Evolutionary conservation across 148 eudicot genomes (phyloP).

Genomic region (Rhododendron williamsianum): DNA sequence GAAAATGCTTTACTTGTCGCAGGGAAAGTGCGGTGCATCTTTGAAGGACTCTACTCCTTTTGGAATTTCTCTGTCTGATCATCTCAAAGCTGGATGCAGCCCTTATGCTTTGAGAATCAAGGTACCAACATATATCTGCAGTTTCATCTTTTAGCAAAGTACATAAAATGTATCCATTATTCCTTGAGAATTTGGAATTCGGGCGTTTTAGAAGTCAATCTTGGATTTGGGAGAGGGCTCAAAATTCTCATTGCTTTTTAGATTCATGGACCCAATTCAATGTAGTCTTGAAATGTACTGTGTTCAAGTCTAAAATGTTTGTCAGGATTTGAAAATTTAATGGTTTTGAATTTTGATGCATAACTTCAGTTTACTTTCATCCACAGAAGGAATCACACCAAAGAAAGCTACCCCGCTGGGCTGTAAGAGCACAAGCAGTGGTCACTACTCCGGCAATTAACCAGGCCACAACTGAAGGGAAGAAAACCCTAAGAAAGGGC

Average conservation of each 20-base stretch:
- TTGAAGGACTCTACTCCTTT: conserved; percentile 51
- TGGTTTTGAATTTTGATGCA: not conserved
- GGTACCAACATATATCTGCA: conserved; percentile 26
- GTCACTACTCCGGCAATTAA: conserved; percentile 50
- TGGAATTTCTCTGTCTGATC: conserved; percentile 46
- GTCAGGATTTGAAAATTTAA: not conserved
- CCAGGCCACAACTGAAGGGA: conserved; percentile 35
- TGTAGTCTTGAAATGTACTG: not conserved
- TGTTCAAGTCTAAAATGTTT: not conserved
- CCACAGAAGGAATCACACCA: not conserved
- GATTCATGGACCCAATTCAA: not conserved
- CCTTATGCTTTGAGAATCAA: conserved; percentile 39
- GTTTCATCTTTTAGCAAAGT: not conserved
- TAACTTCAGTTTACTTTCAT: not conserved
- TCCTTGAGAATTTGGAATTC: not conserved
- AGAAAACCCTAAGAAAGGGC: conserved; percentile 83
- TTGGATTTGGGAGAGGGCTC: not conserved
- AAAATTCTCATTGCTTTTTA: not conserved
- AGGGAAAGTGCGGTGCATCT: conserved; percentile 38
- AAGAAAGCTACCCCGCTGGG: not conserved
- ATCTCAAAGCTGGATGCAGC: conserved; percentile 40
- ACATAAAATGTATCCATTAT: not conserved
- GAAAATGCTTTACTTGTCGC: conserved; percentile 8
- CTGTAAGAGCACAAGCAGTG: conserved; percentile 41
- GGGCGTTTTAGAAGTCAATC: not conserved